These are phyloP conservation scores for Neolentinus lepideus DNA, from an alignment of 1,284 basidiomycete species.

Conservation along the genomic window DNA sequence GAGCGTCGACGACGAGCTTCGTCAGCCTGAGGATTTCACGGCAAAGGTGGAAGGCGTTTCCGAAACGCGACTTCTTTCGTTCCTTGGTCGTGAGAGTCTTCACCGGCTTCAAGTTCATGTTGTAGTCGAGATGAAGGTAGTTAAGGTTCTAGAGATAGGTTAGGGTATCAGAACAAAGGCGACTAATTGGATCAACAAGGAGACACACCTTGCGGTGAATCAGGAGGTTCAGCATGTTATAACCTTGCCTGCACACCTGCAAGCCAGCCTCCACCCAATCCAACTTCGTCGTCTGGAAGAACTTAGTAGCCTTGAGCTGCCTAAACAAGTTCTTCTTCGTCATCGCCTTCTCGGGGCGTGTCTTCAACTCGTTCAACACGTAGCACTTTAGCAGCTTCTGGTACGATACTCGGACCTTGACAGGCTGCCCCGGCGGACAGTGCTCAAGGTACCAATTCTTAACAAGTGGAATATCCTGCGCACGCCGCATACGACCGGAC, in stretches of 20 bases:
- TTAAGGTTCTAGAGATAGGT: conserved; percentile 82
- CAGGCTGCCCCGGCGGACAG: conserved; percentile 92
- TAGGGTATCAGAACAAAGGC: conserved; percentile 7
- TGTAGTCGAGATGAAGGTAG: conserved; percentile 90
- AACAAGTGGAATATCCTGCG: conserved; percentile 93
- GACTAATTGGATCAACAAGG: neutral
- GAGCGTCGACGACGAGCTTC: conserved; percentile 97
- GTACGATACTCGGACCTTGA: conserved; percentile 98
- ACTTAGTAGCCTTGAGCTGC: conserved; percentile 96
- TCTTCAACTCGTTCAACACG: conserved; percentile 92
- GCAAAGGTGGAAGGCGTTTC: conserved; percentile 98
- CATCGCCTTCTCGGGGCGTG: conserved; percentile 90
- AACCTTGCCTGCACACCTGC: conserved; percentile 97
- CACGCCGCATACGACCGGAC: conserved; percentile 88
- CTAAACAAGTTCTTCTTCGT: conserved; percentile 96
- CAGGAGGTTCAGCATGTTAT: conserved; percentile 98
- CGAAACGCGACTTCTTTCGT: conserved; percentile 99
- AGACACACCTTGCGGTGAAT: conserved; percentile 89
- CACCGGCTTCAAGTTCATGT: conserved; percentile 96
- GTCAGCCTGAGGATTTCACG: conserved; percentile 97
- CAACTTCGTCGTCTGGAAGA: conserved; percentile 96
- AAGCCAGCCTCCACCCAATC: conserved; percentile 99
- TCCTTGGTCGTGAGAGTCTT: conserved; percentile 99
- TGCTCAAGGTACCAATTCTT: conserved; percentile 99
- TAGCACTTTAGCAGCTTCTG: conserved; percentile 97